Conservation (phyloP, 306 rosid species). For the Mimosa pudica region DNA sequence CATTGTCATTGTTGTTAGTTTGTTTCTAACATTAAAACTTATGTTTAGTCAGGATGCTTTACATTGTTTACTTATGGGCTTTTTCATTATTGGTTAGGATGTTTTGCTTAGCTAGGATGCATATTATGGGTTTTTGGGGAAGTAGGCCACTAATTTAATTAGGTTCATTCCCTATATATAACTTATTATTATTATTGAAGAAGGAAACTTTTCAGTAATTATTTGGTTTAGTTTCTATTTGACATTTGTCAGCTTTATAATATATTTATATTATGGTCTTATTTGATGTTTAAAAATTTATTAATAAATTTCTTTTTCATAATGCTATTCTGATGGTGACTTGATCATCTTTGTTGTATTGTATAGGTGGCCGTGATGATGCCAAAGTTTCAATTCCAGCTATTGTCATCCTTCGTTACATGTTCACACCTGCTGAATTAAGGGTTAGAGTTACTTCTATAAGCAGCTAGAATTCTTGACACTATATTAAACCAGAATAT, state of each 20-base stretch:
- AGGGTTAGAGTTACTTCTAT: conserved; percentile 53
- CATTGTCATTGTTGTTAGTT: background rate
- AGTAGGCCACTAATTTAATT: background rate
- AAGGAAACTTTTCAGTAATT: background rate
- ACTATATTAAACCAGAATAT: background rate
- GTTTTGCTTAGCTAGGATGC: background rate
- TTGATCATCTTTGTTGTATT: conserved; percentile 29
- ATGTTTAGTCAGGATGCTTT: background rate
- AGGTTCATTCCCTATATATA: background rate
- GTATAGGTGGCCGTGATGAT: conserved; percentile 93
- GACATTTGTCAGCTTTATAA: conserved; percentile 10
- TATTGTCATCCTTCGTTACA: conserved; percentile 74
- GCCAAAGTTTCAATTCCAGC: conserved; percentile 77
- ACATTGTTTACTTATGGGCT: background rate
- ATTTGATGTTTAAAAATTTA: conserved; percentile 30
- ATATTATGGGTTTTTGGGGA: background rate
- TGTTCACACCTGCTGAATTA: conserved; percentile 89
- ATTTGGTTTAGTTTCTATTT: background rate
- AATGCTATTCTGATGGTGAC: conserved; percentile 30
- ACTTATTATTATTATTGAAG: background rate
- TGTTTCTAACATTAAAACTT: background rate
- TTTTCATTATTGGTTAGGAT: background rate
- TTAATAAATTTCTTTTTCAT: conserved; percentile 27
- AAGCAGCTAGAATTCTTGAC: conserved; percentile 25
- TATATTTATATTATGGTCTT: conserved; percentile 19